Evolutionary conservation across 1,284 basidiomycete genomes (phyloP), one percentile per base, ranked within the genome.

Genomic region (Polyporus tsugae): DNA sequence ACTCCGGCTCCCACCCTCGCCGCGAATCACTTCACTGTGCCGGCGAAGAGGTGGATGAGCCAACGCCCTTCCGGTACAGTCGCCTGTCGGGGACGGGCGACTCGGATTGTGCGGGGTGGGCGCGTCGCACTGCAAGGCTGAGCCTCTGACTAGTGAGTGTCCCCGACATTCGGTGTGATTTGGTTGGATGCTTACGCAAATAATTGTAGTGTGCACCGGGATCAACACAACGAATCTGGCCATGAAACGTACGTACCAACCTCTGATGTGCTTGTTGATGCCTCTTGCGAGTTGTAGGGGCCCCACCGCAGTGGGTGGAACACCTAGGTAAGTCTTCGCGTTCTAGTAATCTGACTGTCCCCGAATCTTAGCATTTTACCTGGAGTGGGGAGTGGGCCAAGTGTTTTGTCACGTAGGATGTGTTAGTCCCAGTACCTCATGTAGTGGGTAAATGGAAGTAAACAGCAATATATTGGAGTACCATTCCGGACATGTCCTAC

Each of bases 1-100:
- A 55, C 61, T 67, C 65, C 42, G 61, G 55, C 65, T 52, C 52
- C 61, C 36, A 36, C 35, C 44, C 38, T 22, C 60, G 65, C 52
- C 59, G 52, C 52, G 52, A 53, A 53, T 39, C 59, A 41, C 19
- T 22, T 49, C 46, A 49, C 4, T 10, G 38, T 41, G 39, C 36
- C 38, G 55, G 35, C 25, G n/a, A 29, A 46, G 42, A 36, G 39
- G 60, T 29, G 39, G 61, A 58, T 22, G 61, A 59, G 61, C 29
- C 65, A 66, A 63, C 65, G 65, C 61, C 55, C 42, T 41, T 66
- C 65, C 65, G 65, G 55, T 59, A 15, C n/a, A 63, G 65, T 52
- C 55, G 49, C 42, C 65, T 60, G 53, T 66, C 65, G 2, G 65
- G 65, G 65, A 66, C 36, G 65, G 61, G 61, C 62, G 61, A 49